These are phyloP conservation scores for Hemisphaericaspora lyxosophila DNA, from an alignment of 1,139 yeast species.

Conservation along the genomic window DNA sequence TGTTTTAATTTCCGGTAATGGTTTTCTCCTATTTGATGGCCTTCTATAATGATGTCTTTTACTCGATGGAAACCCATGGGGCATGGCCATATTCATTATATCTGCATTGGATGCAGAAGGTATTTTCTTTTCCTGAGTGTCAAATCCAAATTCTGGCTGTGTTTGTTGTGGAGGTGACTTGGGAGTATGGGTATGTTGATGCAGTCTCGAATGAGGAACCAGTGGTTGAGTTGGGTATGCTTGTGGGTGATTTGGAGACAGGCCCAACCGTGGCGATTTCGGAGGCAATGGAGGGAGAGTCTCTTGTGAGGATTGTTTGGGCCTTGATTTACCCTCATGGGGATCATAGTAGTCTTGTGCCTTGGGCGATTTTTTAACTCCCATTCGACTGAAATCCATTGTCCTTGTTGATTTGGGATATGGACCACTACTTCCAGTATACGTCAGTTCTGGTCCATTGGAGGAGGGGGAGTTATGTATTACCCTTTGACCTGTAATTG, in stretches of 20 bases:
- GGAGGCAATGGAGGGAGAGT: not conserved
- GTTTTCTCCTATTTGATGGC: constrained; percentile 4
- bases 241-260: not conserved
- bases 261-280: not conserved
- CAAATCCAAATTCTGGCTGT: constrained; percentile 1
- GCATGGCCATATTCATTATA: constrained; percentile 4
- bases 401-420: constrained; percentile 9
- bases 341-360: constrained; percentile 1
- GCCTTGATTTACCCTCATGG: constrained; percentile 1
- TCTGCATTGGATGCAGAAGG: constrained; percentile 15
- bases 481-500: constrained; percentile 5
- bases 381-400: constrained; percentile 8
- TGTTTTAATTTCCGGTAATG: not conserved
- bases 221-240: constrained; percentile 7
- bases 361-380: constrained; percentile 4
- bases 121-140: constrained; percentile 9
- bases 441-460: constrained; percentile 3
- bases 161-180: constrained; percentile 7
- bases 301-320: constrained; percentile 3
- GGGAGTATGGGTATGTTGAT: not conserved
- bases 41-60: constrained; percentile 17
- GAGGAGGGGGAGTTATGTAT: constrained; percentile 3
- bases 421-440: constrained; percentile 6
- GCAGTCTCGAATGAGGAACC: not conserved
- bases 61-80: not conserved